phyloP scores from a whole-genome alignment of 495 filamentous ascomycete species.

The Penicillium samsonianum region DNA sequence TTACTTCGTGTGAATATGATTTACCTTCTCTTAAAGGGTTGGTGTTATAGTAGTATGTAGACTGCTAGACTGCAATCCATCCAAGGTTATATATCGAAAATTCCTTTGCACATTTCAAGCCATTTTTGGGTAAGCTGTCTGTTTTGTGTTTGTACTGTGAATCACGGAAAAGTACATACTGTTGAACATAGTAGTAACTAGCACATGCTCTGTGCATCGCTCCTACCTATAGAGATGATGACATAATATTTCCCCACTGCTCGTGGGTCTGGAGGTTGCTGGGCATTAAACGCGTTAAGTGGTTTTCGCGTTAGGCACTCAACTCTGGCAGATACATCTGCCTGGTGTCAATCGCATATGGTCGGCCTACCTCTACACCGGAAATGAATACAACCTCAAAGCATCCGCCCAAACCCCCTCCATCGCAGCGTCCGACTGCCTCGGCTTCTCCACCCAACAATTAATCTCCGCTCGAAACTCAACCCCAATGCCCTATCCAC shows the following conservation, averaged over 20 bases:
- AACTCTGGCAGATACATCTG: background rate
- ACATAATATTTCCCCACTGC: background rate
- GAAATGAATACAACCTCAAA: slow-evolving; percentile 32
- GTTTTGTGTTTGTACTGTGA: too few species aligned
- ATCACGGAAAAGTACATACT: too few species aligned
- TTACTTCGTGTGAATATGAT: slow-evolving; percentile 25
- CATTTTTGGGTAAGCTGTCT: too few species aligned
- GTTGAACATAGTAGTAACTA: too few species aligned
- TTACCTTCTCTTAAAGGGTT: slow-evolving; percentile 1
- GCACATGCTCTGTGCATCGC: too few species aligned
- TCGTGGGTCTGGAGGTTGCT: slow-evolving; percentile 17
- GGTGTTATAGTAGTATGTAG: background rate
- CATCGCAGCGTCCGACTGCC: slow-evolving; percentile 26
- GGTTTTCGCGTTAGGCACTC: slow-evolving; percentile 5
- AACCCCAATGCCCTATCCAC: slow-evolving; percentile 41
- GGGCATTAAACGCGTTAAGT: slow-evolving; percentile 40
- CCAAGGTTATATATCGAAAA: too few species aligned
- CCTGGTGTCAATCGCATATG: slow-evolving; percentile 5
- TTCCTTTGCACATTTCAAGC: too few species aligned
- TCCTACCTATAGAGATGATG: too few species aligned
- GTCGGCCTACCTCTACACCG: slow-evolving; percentile 7
- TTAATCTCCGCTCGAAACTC: slow-evolving; percentile 17
- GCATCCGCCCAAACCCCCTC: slow-evolving; percentile 11
- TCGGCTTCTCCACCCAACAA: slow-evolving; percentile 17
- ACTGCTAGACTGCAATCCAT: background rate